A percentile compares a stretch with the other conserved stretches of the same genome.
phyloP scores from a whole-genome alignment of 345 rosid genomes.

The Populus nigra region DNA sequence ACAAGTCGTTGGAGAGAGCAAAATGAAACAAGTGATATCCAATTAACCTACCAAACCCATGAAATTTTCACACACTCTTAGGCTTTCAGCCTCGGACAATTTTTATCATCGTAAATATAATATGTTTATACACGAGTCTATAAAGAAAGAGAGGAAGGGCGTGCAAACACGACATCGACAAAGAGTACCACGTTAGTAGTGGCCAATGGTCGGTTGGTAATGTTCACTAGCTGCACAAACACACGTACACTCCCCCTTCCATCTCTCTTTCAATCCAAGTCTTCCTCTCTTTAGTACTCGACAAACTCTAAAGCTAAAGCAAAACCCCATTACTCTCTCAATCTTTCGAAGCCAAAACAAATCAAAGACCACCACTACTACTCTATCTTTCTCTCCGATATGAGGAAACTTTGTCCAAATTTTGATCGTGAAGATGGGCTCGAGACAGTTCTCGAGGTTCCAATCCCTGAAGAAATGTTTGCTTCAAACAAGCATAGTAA shows the following conservation, averaged over 20 bases:
- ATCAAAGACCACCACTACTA: background rate
- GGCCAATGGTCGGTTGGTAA: constrained; percentile 72
- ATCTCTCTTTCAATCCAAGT: constrained; percentile 22
- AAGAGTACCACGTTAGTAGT: constrained; percentile 55
- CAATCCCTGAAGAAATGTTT: constrained; percentile 91
- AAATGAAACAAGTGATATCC: background rate
- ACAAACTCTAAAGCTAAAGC: background rate
- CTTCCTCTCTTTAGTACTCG: background rate
- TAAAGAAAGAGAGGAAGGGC: constrained; percentile 28
- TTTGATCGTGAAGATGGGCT: constrained; percentile 75
- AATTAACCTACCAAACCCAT: background rate
- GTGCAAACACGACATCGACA: constrained; percentile 78
- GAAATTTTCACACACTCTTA: background rate
- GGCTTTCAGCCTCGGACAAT: background rate
- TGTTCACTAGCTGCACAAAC: constrained; percentile 7
- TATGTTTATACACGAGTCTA: background rate
- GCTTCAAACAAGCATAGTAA: constrained; percentile 28
- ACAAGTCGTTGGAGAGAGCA: background rate
- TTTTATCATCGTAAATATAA: background rate
- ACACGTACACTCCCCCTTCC: background rate
- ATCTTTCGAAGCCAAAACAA: constrained; percentile 9
- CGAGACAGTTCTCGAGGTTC: constrained; percentile 97
- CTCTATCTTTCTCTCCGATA: constrained; percentile 7
- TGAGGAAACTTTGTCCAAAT: constrained; percentile 97
- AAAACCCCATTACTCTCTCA: background rate